A percentile compares a stretch with the other conserved stretches of the same genome.
Evolutionary conservation across 139 green algal species (phyloP).

Genomic region (Trebouxia sp.): DNA sequence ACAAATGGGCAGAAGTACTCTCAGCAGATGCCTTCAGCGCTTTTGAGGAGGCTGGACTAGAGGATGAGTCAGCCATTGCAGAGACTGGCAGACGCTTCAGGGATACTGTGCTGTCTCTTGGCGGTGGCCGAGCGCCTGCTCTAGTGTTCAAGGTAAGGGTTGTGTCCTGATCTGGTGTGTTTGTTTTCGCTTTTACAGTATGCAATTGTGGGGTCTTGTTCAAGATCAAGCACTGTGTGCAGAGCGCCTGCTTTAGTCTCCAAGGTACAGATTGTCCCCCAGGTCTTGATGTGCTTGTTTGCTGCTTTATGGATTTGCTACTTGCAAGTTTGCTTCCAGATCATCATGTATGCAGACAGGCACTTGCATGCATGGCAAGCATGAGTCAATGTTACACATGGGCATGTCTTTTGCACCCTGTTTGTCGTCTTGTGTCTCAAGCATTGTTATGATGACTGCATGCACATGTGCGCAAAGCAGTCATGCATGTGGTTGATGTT

Average conservation of each 20-base stretch:
- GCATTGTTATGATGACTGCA: no score
- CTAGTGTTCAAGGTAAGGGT: slow-evolving; percentile 71
- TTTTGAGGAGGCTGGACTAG: slow-evolving; percentile 95
- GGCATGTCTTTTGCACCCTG: no score
- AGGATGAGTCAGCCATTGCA: slow-evolving; percentile 70
- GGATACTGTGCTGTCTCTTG: slow-evolving; percentile 91
- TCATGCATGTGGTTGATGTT: not conserved
- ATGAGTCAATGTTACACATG: no score
- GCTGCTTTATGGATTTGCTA: not conserved
- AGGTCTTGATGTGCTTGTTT: not conserved
- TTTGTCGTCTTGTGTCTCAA: no score
- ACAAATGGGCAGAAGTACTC: slow-evolving; percentile 95
- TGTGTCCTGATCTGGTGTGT: not conserved
- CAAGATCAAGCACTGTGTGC: not conserved
- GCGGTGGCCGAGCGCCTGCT: slow-evolving; percentile 75
- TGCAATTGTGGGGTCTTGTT: not conserved
- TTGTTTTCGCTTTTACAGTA: not conserved
- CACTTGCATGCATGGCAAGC: no score
- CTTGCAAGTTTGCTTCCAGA: not conserved
- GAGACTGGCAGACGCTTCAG: slow-evolving; percentile 74
- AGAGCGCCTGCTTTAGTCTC: not conserved
- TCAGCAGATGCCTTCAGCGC: slow-evolving; percentile 91
- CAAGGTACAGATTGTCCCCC: not conserved
- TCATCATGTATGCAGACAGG: no score
- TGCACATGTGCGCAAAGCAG: no score